Base-by-base conservation (phyloP, 2,329 filamentous ascomycete genomes). In the Aureobasidium sp. region DNA sequence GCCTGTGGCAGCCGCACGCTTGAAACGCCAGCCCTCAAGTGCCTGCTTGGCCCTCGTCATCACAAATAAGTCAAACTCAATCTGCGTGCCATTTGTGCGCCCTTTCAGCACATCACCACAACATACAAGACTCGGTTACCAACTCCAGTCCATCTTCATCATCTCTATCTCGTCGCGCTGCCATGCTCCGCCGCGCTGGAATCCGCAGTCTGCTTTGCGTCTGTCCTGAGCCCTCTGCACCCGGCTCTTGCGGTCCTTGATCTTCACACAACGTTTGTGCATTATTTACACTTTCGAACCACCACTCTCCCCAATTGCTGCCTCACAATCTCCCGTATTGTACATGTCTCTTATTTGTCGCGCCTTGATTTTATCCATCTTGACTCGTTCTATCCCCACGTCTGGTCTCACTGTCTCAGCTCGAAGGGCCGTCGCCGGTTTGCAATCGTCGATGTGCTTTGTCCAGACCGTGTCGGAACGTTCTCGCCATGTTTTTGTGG, bases 401-500 rank as follows among this genome's bases (percentile, higher is more conserved):
- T 2, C 9, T 55, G 22, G 22, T 41, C 15, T 20, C 14, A 7
- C 31, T 25, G 37, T 31, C 36, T 55, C 34, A 25, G 51, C 25
- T 55, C 15, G 6, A 25, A 15, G 20, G 31, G 22, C 37, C 15
- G 25, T 41, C 51, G 25, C 42, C 20, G 14, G 12, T 31, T 8
- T 42, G 22, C 17, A 42, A 55, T 55, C 51, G 51, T 42, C 51
- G 51, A 55, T 55, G 51, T n/a, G 20, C 29, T 51, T 41, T 42
- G 51, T 55, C 51, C 37, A 55, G 51, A 55, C 36, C 51, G 37
- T 55, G 36, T 55, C 25, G 8, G 20, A 55, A 36, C 51, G 51
- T 42, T 42, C 51, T 37, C 51, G 51, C 49, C 49, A 42, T 55
- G 25, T 22, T 55, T 41, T 55, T 8, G 51, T 55, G 51, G 51